Base-by-base conservation (phyloP, 441 rosid species). In the Viola pubescens region DNA sequence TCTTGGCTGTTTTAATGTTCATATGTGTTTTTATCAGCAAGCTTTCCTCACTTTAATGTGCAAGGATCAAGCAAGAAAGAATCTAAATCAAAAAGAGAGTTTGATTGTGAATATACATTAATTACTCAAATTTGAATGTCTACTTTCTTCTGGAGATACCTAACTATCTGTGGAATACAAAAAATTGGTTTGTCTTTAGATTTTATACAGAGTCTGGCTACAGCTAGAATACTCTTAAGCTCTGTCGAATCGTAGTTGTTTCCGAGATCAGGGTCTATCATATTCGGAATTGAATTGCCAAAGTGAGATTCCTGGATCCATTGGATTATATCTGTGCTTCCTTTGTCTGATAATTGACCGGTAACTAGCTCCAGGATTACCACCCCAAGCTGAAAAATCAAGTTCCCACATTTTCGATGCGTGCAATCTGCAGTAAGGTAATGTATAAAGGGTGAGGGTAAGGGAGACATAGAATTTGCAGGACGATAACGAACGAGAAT, bases 251-350 rank as follows among this genome's bases (percentile, higher is more conserved):
- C 78, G 50, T 85, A 88, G 62, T 67, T 74, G 70, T 79, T 73
- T 9, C 96, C 96, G 3, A 91, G 81, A 66, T 91, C 98, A 2
- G 98, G 96, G 63, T 91, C 94, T 61, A 91, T 83, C 91, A 91
- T 86, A 63, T 77, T 85, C 46, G 83, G 81, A 6, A 87, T 79
- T 5, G 95, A 88, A 62, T 74, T 82, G 49, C 82, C 69, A 9
- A 82, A 61, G 52, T 81, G 69, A 37, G 88, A 75, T 65, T 82
- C 88, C 68, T 80, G 88, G 49, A 88, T 84, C 98, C 98, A 88
- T 59, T 91, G 80, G 68, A 88, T 72, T 70, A 88, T 58, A 68
- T 83, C 88, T 0, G 70, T 64, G 40, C 79, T 82, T 53, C 85
- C 92, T 52, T 77, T 67, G 43, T 85, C 94, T 0, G 98, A 83